A percentile compares a stretch with the other conserved stretches of the same genome.
Conservation (phyloP, 257 asterid genomes). For the Solanum commersonii region DNA sequence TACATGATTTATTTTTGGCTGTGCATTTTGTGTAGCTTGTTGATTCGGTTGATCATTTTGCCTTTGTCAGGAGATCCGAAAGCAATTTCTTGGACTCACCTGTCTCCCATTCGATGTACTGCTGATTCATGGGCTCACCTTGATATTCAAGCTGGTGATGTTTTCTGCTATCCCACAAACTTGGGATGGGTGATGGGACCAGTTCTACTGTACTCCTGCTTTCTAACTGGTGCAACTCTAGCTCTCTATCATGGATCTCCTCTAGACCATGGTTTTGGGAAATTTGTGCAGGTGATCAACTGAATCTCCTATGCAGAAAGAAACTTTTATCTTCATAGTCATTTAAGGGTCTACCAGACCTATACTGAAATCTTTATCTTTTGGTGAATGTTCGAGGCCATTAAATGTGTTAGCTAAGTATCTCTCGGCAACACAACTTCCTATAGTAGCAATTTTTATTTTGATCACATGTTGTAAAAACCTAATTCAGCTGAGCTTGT, state of each 20-base stretch:
- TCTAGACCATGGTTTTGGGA: slow-evolving; percentile 71
- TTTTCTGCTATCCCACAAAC: slow-evolving; percentile 88
- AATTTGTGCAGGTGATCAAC: slow-evolving; percentile 64
- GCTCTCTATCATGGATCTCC: slow-evolving; percentile 99
- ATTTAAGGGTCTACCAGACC: not conserved
- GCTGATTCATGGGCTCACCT: slow-evolving; percentile 77
- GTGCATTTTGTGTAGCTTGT: not conserved
- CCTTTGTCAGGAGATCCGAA: slow-evolving; percentile 73
- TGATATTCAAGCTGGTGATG: slow-evolving; percentile 53
- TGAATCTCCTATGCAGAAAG: not conserved
- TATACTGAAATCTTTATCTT: not conserved
- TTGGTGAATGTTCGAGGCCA: not conserved
- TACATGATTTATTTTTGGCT: not conserved
- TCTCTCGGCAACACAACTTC: not conserved
- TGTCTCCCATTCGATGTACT: slow-evolving; percentile 76
- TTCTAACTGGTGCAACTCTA: slow-evolving; percentile 73
- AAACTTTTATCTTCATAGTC: not conserved
- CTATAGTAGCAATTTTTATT: not conserved
- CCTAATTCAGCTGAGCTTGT: not conserved
- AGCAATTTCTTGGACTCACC: slow-evolving; percentile 95
- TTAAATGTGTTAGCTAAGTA: not conserved
- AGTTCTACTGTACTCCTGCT: slow-evolving; percentile 59
- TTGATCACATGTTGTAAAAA: not conserved
- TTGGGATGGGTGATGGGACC: slow-evolving; percentile 99
- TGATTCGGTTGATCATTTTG: not conserved